Percentiles rank a stretch among this genome's conserved stretches.
Conservation (phyloP, 2,329 filamentous ascomycete species). For the Cryphonectria nitschkei region DNA sequence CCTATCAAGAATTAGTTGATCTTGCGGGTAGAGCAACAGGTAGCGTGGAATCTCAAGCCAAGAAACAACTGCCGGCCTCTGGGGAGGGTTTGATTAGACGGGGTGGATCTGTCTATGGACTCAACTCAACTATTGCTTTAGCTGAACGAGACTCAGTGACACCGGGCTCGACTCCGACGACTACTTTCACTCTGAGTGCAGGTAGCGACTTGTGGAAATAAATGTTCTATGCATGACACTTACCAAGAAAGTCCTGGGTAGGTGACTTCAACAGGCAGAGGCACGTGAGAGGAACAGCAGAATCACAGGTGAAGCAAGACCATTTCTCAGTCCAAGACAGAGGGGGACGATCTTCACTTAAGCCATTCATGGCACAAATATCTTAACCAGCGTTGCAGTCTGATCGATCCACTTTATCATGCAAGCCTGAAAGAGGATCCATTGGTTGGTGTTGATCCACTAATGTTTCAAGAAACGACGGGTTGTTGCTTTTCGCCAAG, state of each 20-base stretch:
- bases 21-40: background rate
- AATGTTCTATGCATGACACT: too few species aligned
- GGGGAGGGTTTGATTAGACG: background rate
- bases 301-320: background rate
- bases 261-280: background rate
- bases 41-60: background rate
- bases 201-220: background rate
- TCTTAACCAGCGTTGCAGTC: background rate
- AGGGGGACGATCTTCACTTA: background rate
- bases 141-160: too few species aligned
- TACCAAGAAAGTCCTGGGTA: background rate
- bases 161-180: background rate
- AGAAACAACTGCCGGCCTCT: background rate
- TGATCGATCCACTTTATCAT: conserved; percentile 1
- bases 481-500: conserved; percentile 1
- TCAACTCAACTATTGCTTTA: background rate
- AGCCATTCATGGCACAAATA: background rate
- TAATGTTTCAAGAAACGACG: conserved; percentile 7
- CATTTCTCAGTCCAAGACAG: background rate
- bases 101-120: background rate
- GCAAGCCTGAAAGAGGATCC: background rate
- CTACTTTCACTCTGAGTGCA: background rate
- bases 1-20: too few species aligned
- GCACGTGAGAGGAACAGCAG: background rate
- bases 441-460: conserved; percentile 6